Evolutionary conservation across 2,329 filamentous ascomycete species (phyloP), one percentile per base, ranked within the genome.

Genomic region (Talaromyces sp.): DNA sequence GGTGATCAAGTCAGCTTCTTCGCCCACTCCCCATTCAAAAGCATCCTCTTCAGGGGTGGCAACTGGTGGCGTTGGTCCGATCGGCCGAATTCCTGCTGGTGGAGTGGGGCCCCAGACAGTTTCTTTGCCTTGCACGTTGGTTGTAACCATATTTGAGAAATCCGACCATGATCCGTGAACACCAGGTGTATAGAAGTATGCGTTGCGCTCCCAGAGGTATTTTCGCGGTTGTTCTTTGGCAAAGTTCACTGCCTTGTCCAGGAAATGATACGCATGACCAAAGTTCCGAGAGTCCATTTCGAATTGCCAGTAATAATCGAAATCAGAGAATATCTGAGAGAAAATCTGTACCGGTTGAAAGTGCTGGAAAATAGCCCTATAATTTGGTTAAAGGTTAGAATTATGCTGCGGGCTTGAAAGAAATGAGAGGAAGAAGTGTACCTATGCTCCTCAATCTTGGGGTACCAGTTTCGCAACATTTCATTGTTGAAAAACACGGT

Each of bases 1-100:
- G 86, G 0, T 92, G 91, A 71, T 97, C 93, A 67, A 95, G 73
- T 98, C 93, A 10, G 93, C 92, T 62, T 95, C 89, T 73, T 97
- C 93, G 59, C 85, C 90, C 0, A 93, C 86, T 61, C 89, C 89
- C 89, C 89, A 92, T 70, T 85, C 76, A 72, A 89, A 91, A 62
- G 88, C 78, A 68, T 92, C 89, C 19, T 83, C 75, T 56, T 81
- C 76, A 17, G 85, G 80, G 53, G 83, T 84, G 0, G 77, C 72
- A 2, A 81, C 81, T 0, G 88, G 87, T 10, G 88, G 88, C 55
- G 81, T 81, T 6, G 85, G 87, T 17, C 87, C 88, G 28, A 85
- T 77, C 0, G 88, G 87, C 22, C 75, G 79, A 65, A 87, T 80
- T 58, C 86, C 83, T 2, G 89, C 80, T 61, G 89, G 78, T 19